These are phyloP conservation scores for Zygoascus ofunaensis DNA, from an alignment of 805 yeast genomes.

Conservation along the genomic window DNA sequence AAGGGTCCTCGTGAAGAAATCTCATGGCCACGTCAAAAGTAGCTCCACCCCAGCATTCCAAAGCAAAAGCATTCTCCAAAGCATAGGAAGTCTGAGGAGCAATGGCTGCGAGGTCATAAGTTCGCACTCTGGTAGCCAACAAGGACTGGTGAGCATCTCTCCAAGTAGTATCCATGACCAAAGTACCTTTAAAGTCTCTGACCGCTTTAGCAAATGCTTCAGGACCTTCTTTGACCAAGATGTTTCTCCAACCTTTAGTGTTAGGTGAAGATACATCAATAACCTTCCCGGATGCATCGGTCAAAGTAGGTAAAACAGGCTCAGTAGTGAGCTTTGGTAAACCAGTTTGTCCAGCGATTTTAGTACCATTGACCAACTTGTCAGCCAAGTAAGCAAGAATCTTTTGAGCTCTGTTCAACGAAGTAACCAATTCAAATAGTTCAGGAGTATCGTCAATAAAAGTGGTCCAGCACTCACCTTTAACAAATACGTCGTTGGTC, in stretches of 20 bases:
- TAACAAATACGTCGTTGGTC: slow-evolving; percentile 80
- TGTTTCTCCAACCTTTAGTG: slow-evolving; percentile 87
- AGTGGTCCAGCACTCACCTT: slow-evolving; percentile 94
- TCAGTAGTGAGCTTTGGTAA: slow-evolving; percentile 70
- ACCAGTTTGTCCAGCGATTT: slow-evolving; percentile 93
- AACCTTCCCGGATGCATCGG: slow-evolving; percentile 47
- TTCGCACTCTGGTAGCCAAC: slow-evolving; percentile 94
- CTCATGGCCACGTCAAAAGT: slow-evolving; percentile 98
- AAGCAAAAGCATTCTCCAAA: slow-evolving; percentile 78
- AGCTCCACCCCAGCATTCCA: slow-evolving; percentile 99
- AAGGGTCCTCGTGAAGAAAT: slow-evolving; percentile 96
- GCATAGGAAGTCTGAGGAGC: slow-evolving; percentile 94
- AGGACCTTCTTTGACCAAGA: slow-evolving; percentile 77
- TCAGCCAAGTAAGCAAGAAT: slow-evolving; percentile 86
- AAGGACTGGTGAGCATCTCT: slow-evolving; percentile 99
- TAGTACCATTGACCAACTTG: slow-evolving; percentile 89
- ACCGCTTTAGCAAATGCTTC: slow-evolving; percentile 83
- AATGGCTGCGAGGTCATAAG: slow-evolving; percentile 80
- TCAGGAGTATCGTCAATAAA: slow-evolving; percentile 97
- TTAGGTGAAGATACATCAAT: slow-evolving; percentile 51
- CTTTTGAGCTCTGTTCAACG: slow-evolving; percentile 96
- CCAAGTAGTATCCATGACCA: slow-evolving; percentile 98
- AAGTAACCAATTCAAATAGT: slow-evolving; percentile 85
- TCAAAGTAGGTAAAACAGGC: slow-evolving; percentile 67
- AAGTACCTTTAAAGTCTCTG: slow-evolving; percentile 72